Conservation (phyloP, 2,329 filamentous ascomycete genomes). For the Diplocarpon mali region DNA sequence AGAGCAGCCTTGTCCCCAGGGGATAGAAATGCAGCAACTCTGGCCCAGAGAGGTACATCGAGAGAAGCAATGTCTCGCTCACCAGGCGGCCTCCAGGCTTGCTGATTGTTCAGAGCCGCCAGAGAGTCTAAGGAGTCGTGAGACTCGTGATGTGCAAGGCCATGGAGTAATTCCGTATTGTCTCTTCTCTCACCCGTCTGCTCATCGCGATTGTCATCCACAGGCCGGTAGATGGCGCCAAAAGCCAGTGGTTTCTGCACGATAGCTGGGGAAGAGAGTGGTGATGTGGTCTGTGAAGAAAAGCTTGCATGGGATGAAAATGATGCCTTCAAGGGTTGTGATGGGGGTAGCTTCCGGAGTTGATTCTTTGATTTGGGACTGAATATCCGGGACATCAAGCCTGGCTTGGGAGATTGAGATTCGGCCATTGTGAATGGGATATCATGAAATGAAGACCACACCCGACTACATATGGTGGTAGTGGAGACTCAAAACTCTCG, state of each 20-base stretch:
- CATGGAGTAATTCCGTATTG: conserved; percentile 25
- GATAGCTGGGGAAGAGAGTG: neutral
- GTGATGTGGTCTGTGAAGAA: neutral
- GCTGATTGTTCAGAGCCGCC: neutral
- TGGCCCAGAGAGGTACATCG: conserved; percentile 34
- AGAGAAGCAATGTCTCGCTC: conserved; percentile 36
- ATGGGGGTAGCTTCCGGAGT: neutral
- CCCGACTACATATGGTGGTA: no score
- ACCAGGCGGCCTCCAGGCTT: conserved; percentile 21
- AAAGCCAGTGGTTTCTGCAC: conserved; percentile 1
- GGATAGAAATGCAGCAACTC: conserved; percentile 32
- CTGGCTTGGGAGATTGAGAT: neutral
- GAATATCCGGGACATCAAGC: conserved; percentile 3
- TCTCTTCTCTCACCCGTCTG: conserved; percentile 26
- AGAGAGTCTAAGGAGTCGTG: conserved; percentile 16
- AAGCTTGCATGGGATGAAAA: neutral
- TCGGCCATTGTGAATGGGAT: conserved; percentile 1
- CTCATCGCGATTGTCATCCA: conserved; percentile 15
- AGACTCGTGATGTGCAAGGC: conserved; percentile 23
- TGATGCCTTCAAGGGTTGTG: neutral
- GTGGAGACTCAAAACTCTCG: no score
- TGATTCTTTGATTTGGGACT: conserved; percentile 1
- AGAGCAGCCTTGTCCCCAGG: conserved; percentile 38
- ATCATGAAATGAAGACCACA: neutral
- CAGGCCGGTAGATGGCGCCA: conserved; percentile 11